Conservation (phyloP, 768 basidiomycete genomes). For the Hericium erinaceus region DNA sequence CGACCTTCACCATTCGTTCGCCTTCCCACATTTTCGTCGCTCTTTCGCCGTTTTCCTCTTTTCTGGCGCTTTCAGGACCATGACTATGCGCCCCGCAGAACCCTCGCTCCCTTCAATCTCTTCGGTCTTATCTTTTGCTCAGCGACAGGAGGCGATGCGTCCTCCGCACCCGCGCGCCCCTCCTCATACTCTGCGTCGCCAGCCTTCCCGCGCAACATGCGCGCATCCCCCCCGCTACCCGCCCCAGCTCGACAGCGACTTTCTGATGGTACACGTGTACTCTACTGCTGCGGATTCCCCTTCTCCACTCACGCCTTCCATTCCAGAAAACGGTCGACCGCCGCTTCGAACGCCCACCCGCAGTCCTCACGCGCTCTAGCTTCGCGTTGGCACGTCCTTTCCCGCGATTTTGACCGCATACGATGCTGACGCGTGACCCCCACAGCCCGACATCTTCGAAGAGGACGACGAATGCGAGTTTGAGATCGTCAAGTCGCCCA, state of each 20-base stretch:
- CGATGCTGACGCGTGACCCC: background rate
- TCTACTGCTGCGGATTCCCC: background rate
- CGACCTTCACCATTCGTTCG: background rate
- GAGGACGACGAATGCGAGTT: slow-evolving; percentile 9
- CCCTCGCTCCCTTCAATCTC: slow-evolving; percentile 14
- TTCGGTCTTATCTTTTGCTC: slow-evolving; percentile 8
- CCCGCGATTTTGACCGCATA: background rate
- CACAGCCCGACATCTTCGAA: slow-evolving; percentile 14
- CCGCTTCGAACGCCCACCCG: slow-evolving; percentile 6
- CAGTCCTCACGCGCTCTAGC: slow-evolving; percentile 11
- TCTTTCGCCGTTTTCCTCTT: background rate
- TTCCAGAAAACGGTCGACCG: slow-evolving; percentile 12
- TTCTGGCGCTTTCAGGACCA: background rate
- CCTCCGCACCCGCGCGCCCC: background rate
- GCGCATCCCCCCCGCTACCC: slow-evolving; percentile 11
- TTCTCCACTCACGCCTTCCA: background rate
- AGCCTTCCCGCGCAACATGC: slow-evolving; percentile 6
- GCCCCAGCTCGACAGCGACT: slow-evolving; percentile 11
- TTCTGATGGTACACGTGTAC: slow-evolving; percentile 5
- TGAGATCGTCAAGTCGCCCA: slow-evolving; percentile 10
- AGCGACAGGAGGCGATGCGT: background rate
- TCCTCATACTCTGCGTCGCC: background rate
- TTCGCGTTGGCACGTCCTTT: slow-evolving; percentile 9
- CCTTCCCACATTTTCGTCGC: background rate
- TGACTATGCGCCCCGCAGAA: slow-evolving; percentile 6